Evolutionary conservation across 495 filamentous ascomycete species (phyloP).

Genomic region (Durotheca rogersii): DNA sequence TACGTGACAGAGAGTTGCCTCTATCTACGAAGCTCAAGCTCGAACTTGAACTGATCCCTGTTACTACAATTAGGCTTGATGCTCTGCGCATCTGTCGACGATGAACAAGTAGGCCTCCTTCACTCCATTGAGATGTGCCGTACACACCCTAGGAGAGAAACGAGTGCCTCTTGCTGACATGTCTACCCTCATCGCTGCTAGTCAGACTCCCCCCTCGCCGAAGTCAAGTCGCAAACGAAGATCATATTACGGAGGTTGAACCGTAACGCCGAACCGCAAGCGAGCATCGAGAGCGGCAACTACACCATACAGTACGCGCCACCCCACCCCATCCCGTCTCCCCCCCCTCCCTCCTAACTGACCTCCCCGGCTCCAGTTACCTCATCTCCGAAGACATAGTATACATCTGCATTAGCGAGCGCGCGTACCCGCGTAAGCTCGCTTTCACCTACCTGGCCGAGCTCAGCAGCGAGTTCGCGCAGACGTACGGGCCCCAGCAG

Average conservation of each 20-base stretch:
- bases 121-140: too few species aligned
- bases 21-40: too few species aligned
- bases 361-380: constrained; percentile 59
- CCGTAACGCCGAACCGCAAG: constrained; percentile 85
- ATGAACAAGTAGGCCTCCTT: constrained; percentile 63
- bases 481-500: constrained; percentile 71
- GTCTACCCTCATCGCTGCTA: constrained; percentile 25
- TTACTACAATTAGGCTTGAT: constrained; percentile 78
- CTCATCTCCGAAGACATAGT: constrained; percentile 75
- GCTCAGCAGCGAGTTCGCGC: constrained; percentile 86
- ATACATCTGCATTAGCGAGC: constrained; percentile 91
- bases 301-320: constrained; percentile 83
- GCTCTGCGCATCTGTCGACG: constrained; percentile 92
- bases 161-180: not conserved
- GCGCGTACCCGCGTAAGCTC: constrained; percentile 93
- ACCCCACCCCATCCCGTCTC: not conserved
- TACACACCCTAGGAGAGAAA: not conserved
- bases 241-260: constrained; percentile 83
- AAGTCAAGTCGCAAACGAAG: constrained; percentile 89
- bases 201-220: constrained; percentile 72
- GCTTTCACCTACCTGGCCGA: constrained; percentile 98
- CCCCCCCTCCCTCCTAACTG: constrained; percentile 2
- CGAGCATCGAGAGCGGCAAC: constrained; percentile 79
- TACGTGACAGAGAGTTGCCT: constrained; percentile 52
- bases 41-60: too few species aligned